Evolutionary conservation across 768 basidiomycete genomes (phyloP).

Genomic region (Mycena venus): DNA sequence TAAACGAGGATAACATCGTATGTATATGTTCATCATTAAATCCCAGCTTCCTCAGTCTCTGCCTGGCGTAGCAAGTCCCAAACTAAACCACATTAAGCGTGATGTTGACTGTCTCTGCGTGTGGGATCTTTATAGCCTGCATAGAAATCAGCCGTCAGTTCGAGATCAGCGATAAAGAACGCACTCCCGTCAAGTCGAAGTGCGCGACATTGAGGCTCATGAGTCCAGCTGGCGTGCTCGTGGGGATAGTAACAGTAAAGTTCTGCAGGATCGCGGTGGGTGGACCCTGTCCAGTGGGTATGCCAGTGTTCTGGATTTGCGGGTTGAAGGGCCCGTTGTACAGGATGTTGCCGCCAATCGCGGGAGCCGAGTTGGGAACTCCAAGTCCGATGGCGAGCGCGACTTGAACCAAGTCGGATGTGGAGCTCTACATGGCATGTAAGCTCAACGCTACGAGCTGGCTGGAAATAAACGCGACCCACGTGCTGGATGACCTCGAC

Average conservation of each 20-base stretch:
- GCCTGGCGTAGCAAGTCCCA: background rate
- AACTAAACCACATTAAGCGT: slow-evolving; percentile 6
- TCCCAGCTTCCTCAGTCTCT: background rate
- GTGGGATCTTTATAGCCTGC: background rate
- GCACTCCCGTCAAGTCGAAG: background rate
- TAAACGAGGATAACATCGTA: background rate
- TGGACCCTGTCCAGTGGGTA: background rate
- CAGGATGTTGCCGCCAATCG: too few relatives aligned
- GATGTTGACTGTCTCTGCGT: slow-evolving; percentile 7
- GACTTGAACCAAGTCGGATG: too few relatives aligned
- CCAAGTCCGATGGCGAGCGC: too few relatives aligned
- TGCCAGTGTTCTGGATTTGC: background rate
- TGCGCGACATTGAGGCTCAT: slow-evolving; percentile 14
- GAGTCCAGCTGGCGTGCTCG: slow-evolving; percentile 1
- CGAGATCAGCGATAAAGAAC: background rate
- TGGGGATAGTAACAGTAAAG: background rate
- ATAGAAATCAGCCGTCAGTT: background rate
- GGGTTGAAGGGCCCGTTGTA: slow-evolving; percentile 2
- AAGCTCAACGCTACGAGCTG: background rate
- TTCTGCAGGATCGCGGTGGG: background rate
- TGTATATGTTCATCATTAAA: background rate
- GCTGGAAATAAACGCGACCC: background rate
- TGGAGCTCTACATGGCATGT: background rate
- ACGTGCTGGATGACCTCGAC: too few relatives aligned
- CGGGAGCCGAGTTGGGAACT: too few relatives aligned